Percentiles rank a stretch among this genome's conserved stretches.
Conservation (phyloP, 192 early-diverging fungal genomes). For the Gonapodya prolifera region DNA sequence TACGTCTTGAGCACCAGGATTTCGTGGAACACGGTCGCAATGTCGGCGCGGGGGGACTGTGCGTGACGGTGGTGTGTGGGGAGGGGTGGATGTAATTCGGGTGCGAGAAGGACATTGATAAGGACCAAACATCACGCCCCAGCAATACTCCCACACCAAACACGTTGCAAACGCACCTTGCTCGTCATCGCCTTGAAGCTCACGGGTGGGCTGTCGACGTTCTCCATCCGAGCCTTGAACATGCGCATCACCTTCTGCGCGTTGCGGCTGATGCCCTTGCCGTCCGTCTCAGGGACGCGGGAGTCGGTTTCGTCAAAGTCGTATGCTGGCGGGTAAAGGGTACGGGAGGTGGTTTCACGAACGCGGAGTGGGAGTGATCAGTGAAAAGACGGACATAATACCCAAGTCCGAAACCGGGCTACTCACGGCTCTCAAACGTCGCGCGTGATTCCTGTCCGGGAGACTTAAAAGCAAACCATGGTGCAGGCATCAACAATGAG, state of each 20-base stretch:
- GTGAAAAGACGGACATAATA: too few relatives aligned
- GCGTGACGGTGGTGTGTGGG: not conserved
- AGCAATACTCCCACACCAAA: too few relatives aligned
- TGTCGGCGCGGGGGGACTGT: not conserved
- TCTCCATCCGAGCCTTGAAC: not conserved
- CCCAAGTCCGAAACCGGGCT: not conserved
- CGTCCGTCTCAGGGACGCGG: not conserved
- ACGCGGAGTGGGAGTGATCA: too few relatives aligned
- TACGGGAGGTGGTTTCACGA: too few relatives aligned
- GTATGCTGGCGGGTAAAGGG: not conserved
- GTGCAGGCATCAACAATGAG: not conserved
- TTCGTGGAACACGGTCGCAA: conserved; percentile 68
- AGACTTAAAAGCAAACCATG: not conserved
- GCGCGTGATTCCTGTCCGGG: not conserved
- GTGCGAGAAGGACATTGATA: too few relatives aligned
- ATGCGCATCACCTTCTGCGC: not conserved
- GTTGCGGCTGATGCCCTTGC: not conserved
- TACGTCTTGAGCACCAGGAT: conserved; percentile 78
- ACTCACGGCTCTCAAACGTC: not conserved
- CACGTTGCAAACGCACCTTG: not conserved
- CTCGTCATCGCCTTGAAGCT: not conserved
- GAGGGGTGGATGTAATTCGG: not conserved
- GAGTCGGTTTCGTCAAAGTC: not conserved
- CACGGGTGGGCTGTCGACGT: not conserved
- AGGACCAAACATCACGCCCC: too few relatives aligned